Evolutionary conservation across 2,329 filamentous ascomycete genomes (phyloP).

Genomic region (Stylonectria norvegica): DNA sequence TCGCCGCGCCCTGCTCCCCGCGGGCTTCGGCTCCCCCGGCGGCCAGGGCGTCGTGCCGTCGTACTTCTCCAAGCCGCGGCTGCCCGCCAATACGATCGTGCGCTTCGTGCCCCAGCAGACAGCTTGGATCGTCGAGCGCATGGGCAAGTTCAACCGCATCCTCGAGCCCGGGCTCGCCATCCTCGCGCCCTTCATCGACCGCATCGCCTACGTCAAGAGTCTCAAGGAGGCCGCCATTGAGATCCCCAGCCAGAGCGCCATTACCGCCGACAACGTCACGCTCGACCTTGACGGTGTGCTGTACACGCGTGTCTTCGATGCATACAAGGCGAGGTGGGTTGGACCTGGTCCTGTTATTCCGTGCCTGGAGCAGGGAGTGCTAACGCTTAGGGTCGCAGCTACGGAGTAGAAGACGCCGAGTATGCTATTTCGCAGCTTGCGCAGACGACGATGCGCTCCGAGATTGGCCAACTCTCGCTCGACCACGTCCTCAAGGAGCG

Average conservation of each 20-base stretch:
- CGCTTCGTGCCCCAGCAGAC: constrained; percentile 99
- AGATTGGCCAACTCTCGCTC: constrained; percentile 93
- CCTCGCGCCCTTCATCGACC: constrained; percentile 84
- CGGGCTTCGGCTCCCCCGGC: constrained; percentile 28
- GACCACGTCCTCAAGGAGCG: constrained; percentile 98
- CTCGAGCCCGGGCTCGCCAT: constrained; percentile 88
- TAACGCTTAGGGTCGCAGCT: constrained; percentile 63
- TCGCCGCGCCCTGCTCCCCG: constrained; percentile 30
- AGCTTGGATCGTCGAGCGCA: constrained; percentile 98
- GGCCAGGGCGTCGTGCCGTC: constrained; percentile 51
- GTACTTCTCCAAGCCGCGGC: constrained; percentile 72
- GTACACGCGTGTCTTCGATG: constrained; percentile 94
- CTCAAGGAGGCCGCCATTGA: constrained; percentile 95
- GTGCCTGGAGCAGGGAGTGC: too few species aligned
- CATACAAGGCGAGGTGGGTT: constrained; percentile 87
- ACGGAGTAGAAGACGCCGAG: constrained; percentile 96
- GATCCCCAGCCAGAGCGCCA: constrained; percentile 95
- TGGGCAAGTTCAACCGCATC: constrained; percentile 96
- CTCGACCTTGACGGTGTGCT: constrained; percentile 93
- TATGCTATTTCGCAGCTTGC: constrained; percentile 98
- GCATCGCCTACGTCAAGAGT: constrained; percentile 96
- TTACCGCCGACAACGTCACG: constrained; percentile 97
- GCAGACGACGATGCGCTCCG: constrained; percentile 97
- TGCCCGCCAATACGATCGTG: constrained; percentile 91
- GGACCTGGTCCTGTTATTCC: too few species aligned